A percentile compares a stretch with the other conserved stretches of the same genome.
phyloP scores from a whole-genome alignment of 2,329 filamentous ascomycete species.

The Cordyceps militaris region DNA sequence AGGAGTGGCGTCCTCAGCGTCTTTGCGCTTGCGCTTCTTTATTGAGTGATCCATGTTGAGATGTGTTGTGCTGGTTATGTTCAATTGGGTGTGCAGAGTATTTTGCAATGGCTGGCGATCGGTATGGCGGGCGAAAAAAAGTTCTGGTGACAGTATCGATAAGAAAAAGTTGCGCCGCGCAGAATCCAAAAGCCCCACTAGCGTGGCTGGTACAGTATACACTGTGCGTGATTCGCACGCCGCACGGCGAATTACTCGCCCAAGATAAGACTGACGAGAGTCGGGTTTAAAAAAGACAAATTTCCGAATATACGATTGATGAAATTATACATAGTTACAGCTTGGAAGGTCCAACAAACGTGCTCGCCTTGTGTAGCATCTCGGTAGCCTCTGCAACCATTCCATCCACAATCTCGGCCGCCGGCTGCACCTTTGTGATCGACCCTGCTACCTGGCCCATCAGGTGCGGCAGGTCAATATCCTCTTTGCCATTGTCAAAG shows the following conservation, averaged over 20 bases:
- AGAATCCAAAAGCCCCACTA: background rate
- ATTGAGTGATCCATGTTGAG: conserved; percentile 28
- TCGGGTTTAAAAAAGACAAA: background rate
- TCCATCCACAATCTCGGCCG: conserved; percentile 75
- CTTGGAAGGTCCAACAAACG: conserved; percentile 48
- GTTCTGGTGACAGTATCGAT: conserved; percentile 10
- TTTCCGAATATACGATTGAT: background rate
- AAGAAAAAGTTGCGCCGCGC: conserved; percentile 6
- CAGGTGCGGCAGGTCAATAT: conserved; percentile 78
- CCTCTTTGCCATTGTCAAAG: conserved; percentile 60
- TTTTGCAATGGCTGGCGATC: background rate
- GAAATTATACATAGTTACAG: conserved; percentile 24
- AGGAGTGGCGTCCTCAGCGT: conserved; percentile 24
- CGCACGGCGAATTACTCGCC: conserved; percentile 10
- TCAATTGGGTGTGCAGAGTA: conserved; percentile 1
- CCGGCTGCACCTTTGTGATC: conserved; percentile 71
- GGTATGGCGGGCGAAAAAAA: conserved; percentile 13
- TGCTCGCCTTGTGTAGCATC: conserved; percentile 53
- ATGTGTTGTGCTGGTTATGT: background rate
- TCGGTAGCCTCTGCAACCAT: conserved; percentile 75
- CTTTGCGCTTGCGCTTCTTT: conserved; percentile 39
- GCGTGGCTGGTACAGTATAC: background rate
- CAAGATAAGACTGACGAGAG: background rate
- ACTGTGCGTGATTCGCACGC: conserved; percentile 12
- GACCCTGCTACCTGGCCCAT: conserved; percentile 91